phyloP scores from a whole-genome alignment of 768 basidiomycete species.

The Hygrophoropsis aurantiaca region DNA sequence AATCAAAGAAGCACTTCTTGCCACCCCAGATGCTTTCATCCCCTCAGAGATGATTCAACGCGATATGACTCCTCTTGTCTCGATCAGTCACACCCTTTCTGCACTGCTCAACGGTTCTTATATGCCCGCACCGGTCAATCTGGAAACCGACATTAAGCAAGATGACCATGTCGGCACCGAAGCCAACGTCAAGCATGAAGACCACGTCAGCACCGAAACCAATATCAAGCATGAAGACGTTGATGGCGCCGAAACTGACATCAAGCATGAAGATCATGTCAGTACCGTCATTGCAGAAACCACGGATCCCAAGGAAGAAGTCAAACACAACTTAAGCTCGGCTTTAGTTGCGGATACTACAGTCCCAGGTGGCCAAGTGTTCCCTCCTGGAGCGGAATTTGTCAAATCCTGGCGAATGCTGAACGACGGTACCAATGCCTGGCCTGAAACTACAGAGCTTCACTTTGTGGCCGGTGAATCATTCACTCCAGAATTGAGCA shows the following conservation, averaged over 20 bases:
- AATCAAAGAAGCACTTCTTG: slow-evolving; percentile 27
- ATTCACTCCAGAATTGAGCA: slow-evolving; percentile 40
- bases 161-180: too few relatives aligned
- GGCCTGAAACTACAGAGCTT: slow-evolving; percentile 70
- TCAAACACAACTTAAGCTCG: slow-evolving; percentile 40
- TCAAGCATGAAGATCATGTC: too few relatives aligned
- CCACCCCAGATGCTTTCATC: slow-evolving; percentile 20
- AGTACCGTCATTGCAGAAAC: too few relatives aligned
- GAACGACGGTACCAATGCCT: slow-evolving; percentile 62
- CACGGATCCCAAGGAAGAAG: neutral
- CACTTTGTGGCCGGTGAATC: slow-evolving; percentile 70
- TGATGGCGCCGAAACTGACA: too few relatives aligned
- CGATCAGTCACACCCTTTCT: slow-evolving; percentile 25
- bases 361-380: slow-evolving; percentile 70
- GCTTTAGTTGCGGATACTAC: slow-evolving; percentile 66
- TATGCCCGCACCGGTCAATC: slow-evolving; percentile 13
- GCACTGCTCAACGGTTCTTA: slow-evolving; percentile 31
- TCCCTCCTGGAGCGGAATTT: slow-evolving; percentile 84
- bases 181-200: too few relatives aligned
- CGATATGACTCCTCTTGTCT: slow-evolving; percentile 1
- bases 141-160: neutral
- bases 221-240: too few relatives aligned
- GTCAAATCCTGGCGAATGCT: slow-evolving; percentile 79
- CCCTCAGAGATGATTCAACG: slow-evolving; percentile 2
- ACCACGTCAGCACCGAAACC: too few relatives aligned